A percentile compares a stretch with the other conserved stretches of the same genome.
Evolutionary conservation across 2,329 filamentous ascomycete genomes (phyloP).

Genomic region (Diplodia scrobiculata): DNA sequence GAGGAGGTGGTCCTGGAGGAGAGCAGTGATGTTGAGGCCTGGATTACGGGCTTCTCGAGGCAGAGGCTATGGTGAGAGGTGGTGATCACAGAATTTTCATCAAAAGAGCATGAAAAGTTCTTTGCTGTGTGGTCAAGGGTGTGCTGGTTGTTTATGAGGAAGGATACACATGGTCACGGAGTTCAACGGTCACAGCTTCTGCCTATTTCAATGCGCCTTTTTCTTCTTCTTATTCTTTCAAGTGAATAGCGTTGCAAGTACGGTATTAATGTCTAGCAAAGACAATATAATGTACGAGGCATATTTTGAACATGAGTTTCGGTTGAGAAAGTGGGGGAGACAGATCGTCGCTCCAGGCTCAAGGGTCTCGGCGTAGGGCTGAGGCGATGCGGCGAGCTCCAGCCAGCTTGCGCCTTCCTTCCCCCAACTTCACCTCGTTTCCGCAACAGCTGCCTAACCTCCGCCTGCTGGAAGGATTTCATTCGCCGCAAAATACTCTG

Average conservation of each 20-base stretch:
- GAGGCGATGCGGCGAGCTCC: constrained; percentile 17
- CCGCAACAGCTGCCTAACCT: constrained; percentile 6
- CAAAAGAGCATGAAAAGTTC: not conserved
- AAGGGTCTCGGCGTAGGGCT: constrained; percentile 13
- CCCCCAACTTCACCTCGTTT: constrained; percentile 15
- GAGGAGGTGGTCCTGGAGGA: not conserved
- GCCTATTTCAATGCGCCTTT: too few species aligned
- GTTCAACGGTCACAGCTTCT: not conserved
- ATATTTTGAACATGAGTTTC: not conserved
- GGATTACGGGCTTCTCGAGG: not conserved
- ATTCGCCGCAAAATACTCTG: not conserved
- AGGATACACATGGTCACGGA: not conserved
- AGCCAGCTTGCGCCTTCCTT: constrained; percentile 16
- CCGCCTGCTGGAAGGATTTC: not conserved
- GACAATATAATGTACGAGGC: not conserved
- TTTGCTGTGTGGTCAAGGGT: not conserved
- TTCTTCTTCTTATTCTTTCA: not conserved
- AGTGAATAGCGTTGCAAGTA: not conserved
- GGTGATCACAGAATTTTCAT: not conserved
- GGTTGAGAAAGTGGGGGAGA: not conserved
- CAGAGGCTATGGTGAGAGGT: not conserved
- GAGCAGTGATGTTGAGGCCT: constrained; percentile 8
- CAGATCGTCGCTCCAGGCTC: not conserved
- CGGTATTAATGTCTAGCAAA: not conserved
- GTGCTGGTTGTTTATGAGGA: not conserved